phyloP scores from a whole-genome alignment of 345 rosid species.

The Syzygium jambos region DNA sequence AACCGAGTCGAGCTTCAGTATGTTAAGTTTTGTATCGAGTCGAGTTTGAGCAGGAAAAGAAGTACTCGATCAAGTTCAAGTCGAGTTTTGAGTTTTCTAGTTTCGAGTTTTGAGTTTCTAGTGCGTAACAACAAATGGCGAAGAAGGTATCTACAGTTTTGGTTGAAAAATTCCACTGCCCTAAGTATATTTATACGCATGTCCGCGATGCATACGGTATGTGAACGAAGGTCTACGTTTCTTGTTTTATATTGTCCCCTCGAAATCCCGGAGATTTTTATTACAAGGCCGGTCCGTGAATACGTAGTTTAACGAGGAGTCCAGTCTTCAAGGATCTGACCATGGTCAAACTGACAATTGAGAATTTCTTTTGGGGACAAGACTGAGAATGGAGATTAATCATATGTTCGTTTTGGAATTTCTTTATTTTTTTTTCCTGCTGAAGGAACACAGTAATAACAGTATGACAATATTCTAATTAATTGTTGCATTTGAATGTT shows the following conservation, averaged over 20 bases:
- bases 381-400: background rate
- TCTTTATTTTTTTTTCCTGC: background rate
- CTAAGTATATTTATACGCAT: background rate
- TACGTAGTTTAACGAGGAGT: background rate
- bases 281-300: background rate
- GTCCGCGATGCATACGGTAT: background rate
- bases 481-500: background rate
- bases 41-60: background rate
- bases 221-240: background rate
- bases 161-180: background rate
- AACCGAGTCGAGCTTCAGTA: rapidly evolving
- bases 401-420: background rate
- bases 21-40: background rate
- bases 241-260: background rate
- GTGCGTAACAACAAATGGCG: too few species aligned
- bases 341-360: background rate
- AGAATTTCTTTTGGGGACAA: background rate
- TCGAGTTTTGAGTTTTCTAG: background rate
- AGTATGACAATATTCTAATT: background rate
- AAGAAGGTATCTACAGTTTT: background rate
- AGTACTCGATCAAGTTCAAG: background rate
- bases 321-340: background rate
- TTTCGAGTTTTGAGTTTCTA: background rate
- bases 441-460: background rate
- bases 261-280: background rate